phyloP scores from a whole-genome alignment of 805 yeast species.

The Komagataella phaffii region DNA sequence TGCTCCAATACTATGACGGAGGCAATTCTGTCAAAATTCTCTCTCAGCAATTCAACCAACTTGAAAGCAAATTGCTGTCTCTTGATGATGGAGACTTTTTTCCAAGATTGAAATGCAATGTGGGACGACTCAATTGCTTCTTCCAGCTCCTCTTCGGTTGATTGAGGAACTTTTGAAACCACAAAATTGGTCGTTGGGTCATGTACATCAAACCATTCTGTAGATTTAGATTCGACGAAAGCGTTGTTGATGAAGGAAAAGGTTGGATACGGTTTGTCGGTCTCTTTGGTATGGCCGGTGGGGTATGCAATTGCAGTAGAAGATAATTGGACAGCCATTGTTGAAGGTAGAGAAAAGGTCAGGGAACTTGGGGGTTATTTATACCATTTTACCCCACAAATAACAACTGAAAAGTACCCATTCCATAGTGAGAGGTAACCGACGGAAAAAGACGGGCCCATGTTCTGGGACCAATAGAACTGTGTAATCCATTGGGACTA shows the following conservation, averaged over 20 bases:
- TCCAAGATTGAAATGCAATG: constrained; percentile 47
- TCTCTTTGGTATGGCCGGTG: constrained; percentile 20
- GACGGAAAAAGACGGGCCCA: neutral
- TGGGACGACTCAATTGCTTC: constrained; percentile 55
- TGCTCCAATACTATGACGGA: constrained; percentile 54
- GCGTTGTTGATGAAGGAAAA: constrained; percentile 38
- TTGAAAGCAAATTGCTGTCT: constrained; percentile 57
- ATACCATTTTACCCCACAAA: neutral
- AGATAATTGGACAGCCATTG: constrained; percentile 10
- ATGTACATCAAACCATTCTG: constrained; percentile 52
- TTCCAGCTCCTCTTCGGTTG: constrained; percentile 50
- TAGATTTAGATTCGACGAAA: constrained; percentile 33
- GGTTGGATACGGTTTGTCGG: constrained; percentile 31
- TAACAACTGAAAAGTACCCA: neutral
- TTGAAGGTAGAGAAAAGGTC: neutral
- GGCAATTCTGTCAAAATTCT: constrained; percentile 58
- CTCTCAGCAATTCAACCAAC: constrained; percentile 48
- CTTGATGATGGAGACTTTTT: constrained; percentile 30
- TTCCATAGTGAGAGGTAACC: neutral
- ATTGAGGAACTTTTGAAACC: constrained; percentile 59
- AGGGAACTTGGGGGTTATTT: neutral
- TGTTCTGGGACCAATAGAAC: neutral
- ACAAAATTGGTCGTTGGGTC: constrained; percentile 67
- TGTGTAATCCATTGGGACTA: no score
- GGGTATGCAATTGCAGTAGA: constrained; percentile 26